phyloP scores from a whole-genome alignment of 345 rosid genomes.

The Isatis tinctoria region DNA sequence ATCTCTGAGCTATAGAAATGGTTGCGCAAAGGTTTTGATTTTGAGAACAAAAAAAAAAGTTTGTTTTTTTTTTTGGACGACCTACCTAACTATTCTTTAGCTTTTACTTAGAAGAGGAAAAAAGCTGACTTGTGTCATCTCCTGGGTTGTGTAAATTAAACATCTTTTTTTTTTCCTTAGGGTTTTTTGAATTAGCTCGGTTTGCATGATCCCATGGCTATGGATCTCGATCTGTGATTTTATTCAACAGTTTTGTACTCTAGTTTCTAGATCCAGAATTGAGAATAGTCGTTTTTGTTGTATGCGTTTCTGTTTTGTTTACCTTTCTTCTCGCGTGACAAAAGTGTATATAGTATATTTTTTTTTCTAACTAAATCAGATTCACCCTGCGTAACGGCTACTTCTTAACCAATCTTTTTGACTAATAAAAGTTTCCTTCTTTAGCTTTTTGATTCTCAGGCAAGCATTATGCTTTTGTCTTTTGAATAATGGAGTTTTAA shows the following conservation, averaged over 20 bases:
- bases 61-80: background rate
- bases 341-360: background rate
- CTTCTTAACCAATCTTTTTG: slow-evolving; percentile 1
- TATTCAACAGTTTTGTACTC: background rate
- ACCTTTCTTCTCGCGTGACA: slow-evolving; percentile 17
- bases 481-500: background rate
- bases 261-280: slow-evolving; percentile 23
- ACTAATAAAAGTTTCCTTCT: slow-evolving; percentile 13
- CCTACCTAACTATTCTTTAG: background rate
- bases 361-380: background rate
- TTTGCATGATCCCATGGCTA: background rate
- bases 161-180: background rate
- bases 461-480: background rate
- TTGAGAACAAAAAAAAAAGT: background rate
- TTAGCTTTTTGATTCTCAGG: slow-evolving; percentile 6
- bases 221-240: background rate
- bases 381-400: slow-evolving; percentile 25
- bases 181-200: background rate
- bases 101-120: background rate
- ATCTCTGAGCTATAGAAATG: slow-evolving; percentile 17
- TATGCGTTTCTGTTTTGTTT: background rate
- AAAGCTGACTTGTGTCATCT: background rate
- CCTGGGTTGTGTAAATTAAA: background rate
- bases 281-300: background rate
- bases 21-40: background rate